Evolutionary conservation across 805 yeast species (phyloP), one percentile per base, ranked within the genome.

Genomic region (Lachancea thermotolerans): DNA sequence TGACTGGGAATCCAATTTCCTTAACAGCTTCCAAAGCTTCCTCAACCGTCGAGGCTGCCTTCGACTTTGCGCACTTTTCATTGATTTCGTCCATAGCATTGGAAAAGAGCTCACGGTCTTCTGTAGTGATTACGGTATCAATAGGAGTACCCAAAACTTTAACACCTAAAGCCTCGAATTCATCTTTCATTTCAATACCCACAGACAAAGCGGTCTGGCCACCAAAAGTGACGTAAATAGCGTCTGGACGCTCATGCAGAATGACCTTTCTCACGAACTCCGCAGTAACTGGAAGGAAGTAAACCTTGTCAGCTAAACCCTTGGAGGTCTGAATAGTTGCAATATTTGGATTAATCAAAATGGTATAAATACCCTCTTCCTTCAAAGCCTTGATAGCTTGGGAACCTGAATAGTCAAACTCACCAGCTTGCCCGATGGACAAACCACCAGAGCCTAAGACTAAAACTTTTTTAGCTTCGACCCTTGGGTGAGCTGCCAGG

Each of bases 391-490:
- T 93, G 70, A 93, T 93, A 48, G 99, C 99, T 72, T 93, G 99
- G 45, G 96, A 88, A 62, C 99, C 99, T 38, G 97, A 89, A 72
- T 93, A 93, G 68, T 93, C 99, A 62, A 93, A 93, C 71, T 93
- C 99, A 69, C 99, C 99, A 52, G 99, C 99, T 74, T 93, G 99
- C 55, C 99, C 99, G 65, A 93, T 93, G 46, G 96, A 86, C 59
- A 93, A 75, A 66, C 99, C 99, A 74, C 99, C 99, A 42, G 97
- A 90, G 60, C 99, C 99, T 60, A 93, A 78, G 47, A 89, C 91
- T 55, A 89, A 78, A 29, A 89, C 96, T 71, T 93, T 93, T 77
- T 89, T 88, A 57, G 83, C 95, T 47, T 83, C 74, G 35, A 81
- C 85, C 58, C 78, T 78, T 59, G 96, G 96, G 59, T 81, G 81